phyloP scores from a whole-genome alignment of 345 rosid species.

The Physaria fendleri region DNA sequence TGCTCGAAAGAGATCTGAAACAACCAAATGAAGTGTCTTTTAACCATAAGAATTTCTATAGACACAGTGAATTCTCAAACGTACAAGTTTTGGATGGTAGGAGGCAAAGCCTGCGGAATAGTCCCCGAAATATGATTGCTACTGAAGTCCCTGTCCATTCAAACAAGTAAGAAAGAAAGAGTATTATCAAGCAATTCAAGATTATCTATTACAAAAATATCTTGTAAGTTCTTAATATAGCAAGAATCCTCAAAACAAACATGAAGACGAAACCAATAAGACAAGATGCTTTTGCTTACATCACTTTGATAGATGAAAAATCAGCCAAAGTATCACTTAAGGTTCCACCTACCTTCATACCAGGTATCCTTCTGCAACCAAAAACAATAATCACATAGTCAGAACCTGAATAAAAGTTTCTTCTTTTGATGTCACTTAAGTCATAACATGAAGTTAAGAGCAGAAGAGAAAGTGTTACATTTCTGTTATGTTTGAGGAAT shows the following conservation, averaged over 20 bases:
- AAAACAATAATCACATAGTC: constrained; percentile 22
- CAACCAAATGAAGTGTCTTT: constrained; percentile 10
- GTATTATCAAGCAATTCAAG: neutral
- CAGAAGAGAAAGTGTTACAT: constrained; percentile 37
- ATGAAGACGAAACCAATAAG: neutral
- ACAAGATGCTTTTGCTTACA: constrained; percentile 45
- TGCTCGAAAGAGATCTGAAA: constrained; percentile 54
- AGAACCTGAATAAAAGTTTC: constrained; percentile 7
- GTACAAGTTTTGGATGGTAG: constrained; percentile 58
- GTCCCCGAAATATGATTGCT: constrained; percentile 77
- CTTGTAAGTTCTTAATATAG: neutral
- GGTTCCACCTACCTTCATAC: constrained; percentile 59
- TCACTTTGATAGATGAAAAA: constrained; percentile 53
- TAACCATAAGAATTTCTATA: constrained; percentile 2
- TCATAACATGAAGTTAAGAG: constrained; percentile 15
- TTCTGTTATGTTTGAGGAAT: constrained; percentile 63
- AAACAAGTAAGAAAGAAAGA: constrained; percentile 9
- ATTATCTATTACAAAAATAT: neutral
- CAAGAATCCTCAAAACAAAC: neutral
- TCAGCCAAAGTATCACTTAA: constrained; percentile 45
- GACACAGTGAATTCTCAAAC: constrained; percentile 20
- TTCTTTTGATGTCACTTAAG: constrained; percentile 5
- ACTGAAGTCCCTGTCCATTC: constrained; percentile 69
- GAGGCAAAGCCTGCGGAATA: constrained; percentile 66
- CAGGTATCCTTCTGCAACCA: constrained; percentile 53